Evolutionary conservation across 2,329 filamentous ascomycete genomes (phyloP).

Genomic region (Neonectria ditissima): DNA sequence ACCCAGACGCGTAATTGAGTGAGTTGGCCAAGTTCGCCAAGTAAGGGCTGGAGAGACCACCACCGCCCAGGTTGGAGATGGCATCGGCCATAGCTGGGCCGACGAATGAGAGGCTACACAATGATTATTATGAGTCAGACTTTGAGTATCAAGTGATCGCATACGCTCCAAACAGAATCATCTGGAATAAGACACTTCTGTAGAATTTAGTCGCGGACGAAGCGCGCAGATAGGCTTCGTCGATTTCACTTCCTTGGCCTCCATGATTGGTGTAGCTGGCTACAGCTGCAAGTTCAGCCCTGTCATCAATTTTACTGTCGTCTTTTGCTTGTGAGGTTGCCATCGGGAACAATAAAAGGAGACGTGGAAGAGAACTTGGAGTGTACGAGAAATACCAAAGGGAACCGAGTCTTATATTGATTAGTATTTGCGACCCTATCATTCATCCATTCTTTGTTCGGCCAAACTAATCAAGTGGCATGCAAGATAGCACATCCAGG

Average conservation of each 20-base stretch:
- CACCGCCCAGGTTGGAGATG: slow-evolving; percentile 26
- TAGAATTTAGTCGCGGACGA: slow-evolving; percentile 13
- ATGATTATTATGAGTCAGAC: slow-evolving; percentile 2
- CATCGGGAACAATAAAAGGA: neutral
- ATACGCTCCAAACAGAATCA: slow-evolving; percentile 29
- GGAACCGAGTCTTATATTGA: slow-evolving; percentile 17
- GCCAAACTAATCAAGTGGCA: neutral
- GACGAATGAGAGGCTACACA: slow-evolving; percentile 23
- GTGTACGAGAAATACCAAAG: slow-evolving; percentile 2
- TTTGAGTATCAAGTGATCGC: neutral
- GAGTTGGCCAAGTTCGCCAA: slow-evolving; percentile 27
- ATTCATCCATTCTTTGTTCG: slow-evolving; percentile 8
- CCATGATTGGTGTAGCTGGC: slow-evolving; percentile 11
- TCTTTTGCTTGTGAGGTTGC: slow-evolving; percentile 13
- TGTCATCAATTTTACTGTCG: slow-evolving; percentile 10
- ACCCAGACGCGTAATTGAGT: slow-evolving; percentile 23
- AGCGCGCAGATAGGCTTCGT: slow-evolving; percentile 17
- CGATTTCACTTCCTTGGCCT: slow-evolving; percentile 2
- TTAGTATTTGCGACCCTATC: slow-evolving; percentile 14
- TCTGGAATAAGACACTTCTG: slow-evolving; percentile 23
- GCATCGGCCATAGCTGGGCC: slow-evolving; percentile 27
- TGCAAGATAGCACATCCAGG: slow-evolving; percentile 9
- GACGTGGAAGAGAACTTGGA: neutral
- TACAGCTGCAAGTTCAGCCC: slow-evolving; percentile 8
- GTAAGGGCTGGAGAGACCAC: slow-evolving; percentile 24